phyloP scores from a whole-genome alignment of 768 basidiomycete genomes.

The Udeniomyces megalosporus region DNA sequence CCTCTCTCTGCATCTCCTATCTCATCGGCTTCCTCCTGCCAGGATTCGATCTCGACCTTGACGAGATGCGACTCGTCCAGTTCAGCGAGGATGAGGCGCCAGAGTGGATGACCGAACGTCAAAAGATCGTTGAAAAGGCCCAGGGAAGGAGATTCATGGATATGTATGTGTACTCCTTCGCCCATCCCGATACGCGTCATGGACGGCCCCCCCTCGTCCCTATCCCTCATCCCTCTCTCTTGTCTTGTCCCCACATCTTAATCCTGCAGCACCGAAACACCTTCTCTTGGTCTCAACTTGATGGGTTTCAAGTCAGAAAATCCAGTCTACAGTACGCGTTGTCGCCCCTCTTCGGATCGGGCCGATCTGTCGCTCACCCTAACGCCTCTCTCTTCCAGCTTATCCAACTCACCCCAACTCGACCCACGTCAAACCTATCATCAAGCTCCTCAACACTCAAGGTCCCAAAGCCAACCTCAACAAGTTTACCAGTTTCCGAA shows the following conservation, averaged over 20 bases:
- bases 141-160: conserved; percentile 73
- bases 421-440: conserved; percentile 44
- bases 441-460: conserved; percentile 49
- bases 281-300: background rate
- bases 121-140: conserved; percentile 72
- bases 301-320: background rate
- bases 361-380: no score
- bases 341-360: no score
- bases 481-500: conserved; percentile 54
- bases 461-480: conserved; percentile 49
- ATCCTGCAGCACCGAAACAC: background rate
- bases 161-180: conserved; percentile 32
- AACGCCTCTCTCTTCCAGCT: conserved; percentile 1
- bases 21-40: conserved; percentile 26
- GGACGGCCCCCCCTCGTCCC: no score
- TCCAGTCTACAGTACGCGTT: background rate
- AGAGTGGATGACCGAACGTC: conserved; percentile 71
- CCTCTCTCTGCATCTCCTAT: no score
- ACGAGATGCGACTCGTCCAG: conserved; percentile 56
- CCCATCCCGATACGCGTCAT: no score
- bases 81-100: conserved; percentile 48
- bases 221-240: background rate
- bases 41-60: conserved; percentile 57
- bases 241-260: background rate
- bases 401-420: conserved; percentile 44